A percentile compares a stretch with the other conserved stretches of the same genome.
Evolutionary conservation across 2,329 filamentous ascomycete genomes (phyloP).

Genomic region (Biscogniauxia sp.): DNA sequence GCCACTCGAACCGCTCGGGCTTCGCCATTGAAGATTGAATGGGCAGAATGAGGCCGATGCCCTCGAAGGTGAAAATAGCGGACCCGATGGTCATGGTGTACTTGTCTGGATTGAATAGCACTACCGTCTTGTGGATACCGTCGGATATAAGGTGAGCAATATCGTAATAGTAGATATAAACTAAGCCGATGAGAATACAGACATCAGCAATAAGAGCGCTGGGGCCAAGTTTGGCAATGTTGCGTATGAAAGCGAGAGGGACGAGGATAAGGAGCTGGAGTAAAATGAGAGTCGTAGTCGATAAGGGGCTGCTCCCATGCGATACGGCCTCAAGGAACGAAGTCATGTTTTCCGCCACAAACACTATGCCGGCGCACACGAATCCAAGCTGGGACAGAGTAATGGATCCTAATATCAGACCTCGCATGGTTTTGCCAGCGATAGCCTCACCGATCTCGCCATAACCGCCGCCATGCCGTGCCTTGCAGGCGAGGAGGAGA

Average conservation of each 20-base stretch:
- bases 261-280: slow-evolving; percentile 64
- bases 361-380: slow-evolving; percentile 74
- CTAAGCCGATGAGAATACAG: slow-evolving; percentile 68
- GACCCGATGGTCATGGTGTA: slow-evolving; percentile 72
- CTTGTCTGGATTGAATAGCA: slow-evolving; percentile 65
- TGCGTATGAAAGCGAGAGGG: slow-evolving; percentile 67
- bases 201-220: slow-evolving; percentile 68
- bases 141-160: slow-evolving; percentile 52
- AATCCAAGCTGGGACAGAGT: slow-evolving; percentile 75
- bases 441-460: slow-evolving; percentile 70
- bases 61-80: slow-evolving; percentile 76
- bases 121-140: slow-evolving; percentile 60
- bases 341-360: slow-evolving; percentile 70
- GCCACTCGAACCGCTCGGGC: slow-evolving; percentile 63
- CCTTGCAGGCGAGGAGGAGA: slow-evolving; percentile 65
- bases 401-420: slow-evolving; percentile 67
- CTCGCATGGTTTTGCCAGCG: slow-evolving; percentile 60
- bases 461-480: slow-evolving; percentile 65
- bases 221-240: slow-evolving; percentile 71
- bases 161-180: slow-evolving; percentile 74
- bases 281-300: slow-evolving; percentile 60
- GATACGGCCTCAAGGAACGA: slow-evolving; percentile 66
- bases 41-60: slow-evolving; percentile 72
- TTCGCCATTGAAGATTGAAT: slow-evolving; percentile 74
- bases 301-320: slow-evolving; percentile 46